These are phyloP conservation scores for Eruca vesicaria DNA, from an alignment of 441 rosid genomes.

Conservation along the genomic window DNA sequence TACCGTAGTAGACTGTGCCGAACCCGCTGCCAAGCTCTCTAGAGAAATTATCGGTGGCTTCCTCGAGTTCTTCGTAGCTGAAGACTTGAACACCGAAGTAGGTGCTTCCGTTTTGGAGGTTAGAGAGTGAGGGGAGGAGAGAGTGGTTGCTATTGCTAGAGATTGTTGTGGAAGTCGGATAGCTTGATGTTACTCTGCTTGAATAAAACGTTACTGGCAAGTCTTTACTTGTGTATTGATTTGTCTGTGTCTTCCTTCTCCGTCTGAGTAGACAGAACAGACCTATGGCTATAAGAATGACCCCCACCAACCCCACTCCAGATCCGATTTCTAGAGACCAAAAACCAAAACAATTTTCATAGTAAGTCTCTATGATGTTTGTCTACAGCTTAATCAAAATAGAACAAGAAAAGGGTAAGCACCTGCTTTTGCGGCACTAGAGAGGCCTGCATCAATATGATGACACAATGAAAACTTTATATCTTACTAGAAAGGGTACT, in stretches of 20 bases:
- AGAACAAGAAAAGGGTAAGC: background rate
- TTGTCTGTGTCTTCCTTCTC: conserved; percentile 31
- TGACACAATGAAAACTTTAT: no score
- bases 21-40: background rate
- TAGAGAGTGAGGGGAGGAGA: background rate
- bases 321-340: background rate
- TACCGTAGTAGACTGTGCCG: background rate
- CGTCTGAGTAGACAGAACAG: background rate
- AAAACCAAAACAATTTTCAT: background rate
- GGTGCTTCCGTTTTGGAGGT: background rate
- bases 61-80: background rate
- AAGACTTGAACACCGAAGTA: background rate
- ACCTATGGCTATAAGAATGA: conserved; percentile 26
- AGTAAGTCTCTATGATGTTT: background rate
- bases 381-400: background rate
- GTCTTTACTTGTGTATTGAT: conserved; percentile 38
- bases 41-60: background rate
- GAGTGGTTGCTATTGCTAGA: conserved; percentile 31
- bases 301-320: no score
- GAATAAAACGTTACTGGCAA: conserved; percentile 38
- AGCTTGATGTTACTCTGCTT: conserved; percentile 39
- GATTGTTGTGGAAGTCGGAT: conserved; percentile 34
- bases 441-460: no score
- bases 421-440: conserved; percentile 5
- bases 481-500: no score